Evolutionary conservation across 2,329 filamentous ascomycete species (phyloP), one percentile per base, ranked within the genome.

Genomic region (Penicillium sp.): DNA sequence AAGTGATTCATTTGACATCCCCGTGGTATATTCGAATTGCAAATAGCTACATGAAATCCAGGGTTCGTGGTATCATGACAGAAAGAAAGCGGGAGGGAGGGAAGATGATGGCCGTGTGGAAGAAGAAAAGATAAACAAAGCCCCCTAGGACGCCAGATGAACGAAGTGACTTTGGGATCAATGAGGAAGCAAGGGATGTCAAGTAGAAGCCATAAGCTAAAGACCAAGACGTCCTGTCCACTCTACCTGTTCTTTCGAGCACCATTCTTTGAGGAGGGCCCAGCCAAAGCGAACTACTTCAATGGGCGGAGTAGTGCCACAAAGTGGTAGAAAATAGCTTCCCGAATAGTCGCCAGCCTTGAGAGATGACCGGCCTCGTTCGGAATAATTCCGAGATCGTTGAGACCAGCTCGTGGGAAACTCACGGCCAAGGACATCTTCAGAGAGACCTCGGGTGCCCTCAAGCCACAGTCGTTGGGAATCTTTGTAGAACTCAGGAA

Each of bases 261-360:
- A 72, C 72, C 74, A 79, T 50, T 77, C 73, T 14, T 64, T 65
- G 51, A 80, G 55, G 35, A 77, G 63, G n/a, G 63, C 62, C 54
- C 67, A 66, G 8, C 70, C 72, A 56, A 77, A 76, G 4, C 70
- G 65, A 9, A 75, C 71, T 9, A 72, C 72, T 53, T 79, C 75
- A 16, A 74, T 64, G 10, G 71, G 68, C 2, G 65, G 69, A 12
- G 68, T 73, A 41, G 68, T 70, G 6, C 68, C 67, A 13, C 71
- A 70, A 28, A 79, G 56, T 0, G 77, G 72, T 18, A 77, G 60
- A 43, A 70, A 72, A 48, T 72, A 72, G 14, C 66, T 63, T 6
- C 65, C 65, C 14, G 63, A 57, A 56, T 73, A 71, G 37, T 69
- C 60, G 14, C 67, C 63, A 41, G 63, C 54, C 48, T 62, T 69